phyloP scores from a whole-genome alignment of 108 stramenopile genomes.

The Cyclostephanos invisitatus region DNA sequence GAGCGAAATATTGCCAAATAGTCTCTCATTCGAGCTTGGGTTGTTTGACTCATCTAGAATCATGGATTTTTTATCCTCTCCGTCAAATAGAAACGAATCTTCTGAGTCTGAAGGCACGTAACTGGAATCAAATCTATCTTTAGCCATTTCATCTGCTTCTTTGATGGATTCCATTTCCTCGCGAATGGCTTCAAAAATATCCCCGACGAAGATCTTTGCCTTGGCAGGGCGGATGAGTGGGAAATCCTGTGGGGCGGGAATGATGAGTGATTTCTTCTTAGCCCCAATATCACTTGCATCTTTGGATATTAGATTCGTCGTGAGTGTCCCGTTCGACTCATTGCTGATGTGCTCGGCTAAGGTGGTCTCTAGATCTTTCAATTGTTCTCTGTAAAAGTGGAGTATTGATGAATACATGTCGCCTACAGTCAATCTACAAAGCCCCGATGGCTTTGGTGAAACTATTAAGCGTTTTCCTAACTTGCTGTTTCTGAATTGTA shows the following conservation, averaged over 20 bases:
- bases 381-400: constrained; percentile 33
- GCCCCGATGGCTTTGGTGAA: constrained; percentile 28
- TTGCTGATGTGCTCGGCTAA: constrained; percentile 11
- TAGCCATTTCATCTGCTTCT: constrained; percentile 35
- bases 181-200: constrained; percentile 34
- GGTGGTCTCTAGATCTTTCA: constrained; percentile 11
- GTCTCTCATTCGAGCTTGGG: constrained; percentile 29
- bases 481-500: constrained; percentile 40
- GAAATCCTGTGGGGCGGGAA: constrained; percentile 41
- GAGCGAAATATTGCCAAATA: constrained; percentile 36
- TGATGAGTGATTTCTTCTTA: constrained; percentile 4
- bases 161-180: constrained; percentile 42
- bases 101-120: constrained; percentile 31
- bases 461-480: constrained; percentile 12
- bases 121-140: constrained; percentile 29
- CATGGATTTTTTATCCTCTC: constrained; percentile 20
- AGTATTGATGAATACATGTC: constrained; percentile 35
- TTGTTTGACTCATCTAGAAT: constrained; percentile 10
- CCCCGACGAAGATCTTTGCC: constrained; percentile 9
- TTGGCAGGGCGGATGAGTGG: constrained; percentile 31
- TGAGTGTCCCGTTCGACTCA: constrained; percentile 1
- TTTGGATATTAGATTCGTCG: constrained; percentile 1
- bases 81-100: constrained; percentile 16
- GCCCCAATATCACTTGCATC: not conserved
- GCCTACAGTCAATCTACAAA: constrained; percentile 33